These are phyloP conservation scores for Hypericum androsaemum DNA, from an alignment of 345 rosid genomes.

Conservation along the genomic window DNA sequence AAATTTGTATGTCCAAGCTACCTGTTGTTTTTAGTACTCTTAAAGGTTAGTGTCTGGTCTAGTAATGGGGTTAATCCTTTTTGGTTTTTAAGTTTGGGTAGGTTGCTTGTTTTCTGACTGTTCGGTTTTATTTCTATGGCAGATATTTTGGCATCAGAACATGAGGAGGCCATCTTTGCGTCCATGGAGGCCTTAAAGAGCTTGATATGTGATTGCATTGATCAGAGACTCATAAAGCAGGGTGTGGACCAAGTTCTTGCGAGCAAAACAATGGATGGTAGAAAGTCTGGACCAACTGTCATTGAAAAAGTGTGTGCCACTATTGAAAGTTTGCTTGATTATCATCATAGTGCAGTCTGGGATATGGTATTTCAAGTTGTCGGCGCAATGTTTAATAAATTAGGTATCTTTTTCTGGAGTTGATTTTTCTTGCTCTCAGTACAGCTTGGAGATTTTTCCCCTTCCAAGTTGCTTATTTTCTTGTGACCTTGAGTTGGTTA, in stretches of 20 bases:
- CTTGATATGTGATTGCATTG: conserved; percentile 58
- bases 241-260: conserved; percentile 44
- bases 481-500: too few species aligned
- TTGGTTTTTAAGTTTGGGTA: not conserved
- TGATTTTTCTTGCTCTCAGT: not conserved
- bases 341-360: conserved; percentile 68
- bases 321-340: conserved; percentile 76
- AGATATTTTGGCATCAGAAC: conserved; percentile 85
- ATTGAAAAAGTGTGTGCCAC: conserved; percentile 71
- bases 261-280: conserved; percentile 24
- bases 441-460: not conserved
- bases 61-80: not conserved
- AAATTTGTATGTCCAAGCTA: conserved; percentile 58
- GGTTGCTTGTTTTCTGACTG: not conserved
- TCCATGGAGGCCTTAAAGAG: conserved; percentile 67
- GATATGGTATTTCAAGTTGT: conserved; percentile 76
- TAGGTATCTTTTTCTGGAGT: conserved; percentile 39
- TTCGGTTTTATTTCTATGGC: conserved; percentile 19
- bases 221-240: conserved; percentile 65
- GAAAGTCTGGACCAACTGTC: conserved; percentile 60
- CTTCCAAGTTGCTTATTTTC: not conserved
- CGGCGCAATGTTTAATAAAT: conserved; percentile 63
- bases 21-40: conserved; percentile 64
- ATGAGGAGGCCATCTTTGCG: conserved; percentile 88
- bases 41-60: conserved; percentile 40